Percentiles rank a stretch among this genome's conserved stretches.
Conservation (phyloP, 2,329 filamentous ascomycete genomes). For the Trichoderma sp. region DNA sequence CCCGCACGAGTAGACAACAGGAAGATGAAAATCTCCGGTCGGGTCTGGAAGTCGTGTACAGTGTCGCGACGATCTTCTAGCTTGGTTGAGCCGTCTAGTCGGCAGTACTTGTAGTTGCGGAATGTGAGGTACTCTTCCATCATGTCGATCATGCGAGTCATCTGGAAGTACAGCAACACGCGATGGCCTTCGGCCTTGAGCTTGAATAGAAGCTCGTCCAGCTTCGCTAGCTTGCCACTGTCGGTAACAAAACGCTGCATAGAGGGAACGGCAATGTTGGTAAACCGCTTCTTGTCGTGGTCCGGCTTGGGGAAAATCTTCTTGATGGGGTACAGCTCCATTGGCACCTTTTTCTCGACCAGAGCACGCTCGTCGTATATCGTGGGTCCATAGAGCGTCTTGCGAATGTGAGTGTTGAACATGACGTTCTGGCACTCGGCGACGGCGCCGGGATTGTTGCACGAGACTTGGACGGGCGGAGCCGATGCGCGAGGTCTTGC, state of each 20-base stretch:
- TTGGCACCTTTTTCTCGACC: slow-evolving; percentile 67
- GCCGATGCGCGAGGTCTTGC: slow-evolving; percentile 75
- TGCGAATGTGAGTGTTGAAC: slow-evolving; percentile 76
- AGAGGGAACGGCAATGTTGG: slow-evolving; percentile 86
- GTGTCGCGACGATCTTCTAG: slow-evolving; percentile 95
- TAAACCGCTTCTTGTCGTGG: slow-evolving; percentile 79
- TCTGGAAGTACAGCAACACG: slow-evolving; percentile 98
- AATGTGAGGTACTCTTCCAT: slow-evolving; percentile 99
- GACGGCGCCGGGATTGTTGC: slow-evolving; percentile 62
- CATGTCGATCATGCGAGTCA: slow-evolving; percentile 99
- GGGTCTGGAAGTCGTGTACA: slow-evolving; percentile 92
- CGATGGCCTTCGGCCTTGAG: slow-evolving; percentile 92
- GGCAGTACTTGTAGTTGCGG: slow-evolving; percentile 98
- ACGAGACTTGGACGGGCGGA: slow-evolving; percentile 79
- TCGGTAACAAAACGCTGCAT: slow-evolving; percentile 98
- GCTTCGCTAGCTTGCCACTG: slow-evolving; percentile 88
- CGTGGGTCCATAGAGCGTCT: slow-evolving; percentile 66
- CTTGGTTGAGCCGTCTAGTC: slow-evolving; percentile 94
- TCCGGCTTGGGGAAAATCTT: slow-evolving; percentile 73
- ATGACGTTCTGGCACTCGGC: slow-evolving; percentile 68
- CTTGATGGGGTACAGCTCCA: slow-evolving; percentile 58
- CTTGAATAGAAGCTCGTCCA: slow-evolving; percentile 81
- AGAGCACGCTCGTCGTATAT: slow-evolving; percentile 68
- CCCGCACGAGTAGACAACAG: slow-evolving; percentile 91
- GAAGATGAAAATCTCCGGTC: slow-evolving; percentile 95